Evolutionary conservation across 2,329 filamentous ascomycete genomes (phyloP), one percentile per base, ranked within the genome.

Genomic region (Venturia pyrina): DNA sequence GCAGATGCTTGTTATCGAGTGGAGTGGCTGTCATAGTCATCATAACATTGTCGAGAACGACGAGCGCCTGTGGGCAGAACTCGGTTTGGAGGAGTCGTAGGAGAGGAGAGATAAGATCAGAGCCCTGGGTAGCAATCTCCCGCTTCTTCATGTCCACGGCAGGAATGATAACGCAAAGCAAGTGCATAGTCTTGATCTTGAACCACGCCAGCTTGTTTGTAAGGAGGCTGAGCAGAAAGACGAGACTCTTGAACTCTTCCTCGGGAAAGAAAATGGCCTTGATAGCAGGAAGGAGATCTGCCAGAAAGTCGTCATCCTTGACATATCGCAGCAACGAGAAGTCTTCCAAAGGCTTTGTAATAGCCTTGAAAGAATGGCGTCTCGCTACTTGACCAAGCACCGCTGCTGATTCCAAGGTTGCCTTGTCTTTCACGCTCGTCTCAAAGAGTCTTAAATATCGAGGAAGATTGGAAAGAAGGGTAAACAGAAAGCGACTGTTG

Each of bases 31-130:
- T 92, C 5, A 91, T 90, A 0, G 92, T 92, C 81, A 98, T 93
- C 81, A 98, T 93, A 71, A 98, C 95, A 69, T 93, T 90, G 75
- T 99, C 95, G 67, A 99, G 81, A 0, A 99, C 93, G 69, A 91
- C 87, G 11, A 99, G 80, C 13, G 95, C 95, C 72, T 96, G 89
- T 75, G 95, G 91, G 75, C 93, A 98, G 72, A 93, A 93, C 67
- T 96, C 91, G 1, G 93, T 97, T 74, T 97, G 93, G 48, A 99
- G 78, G 24, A 99, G 82, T 65, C 95, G 87, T 65, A 99, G 79
- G 0, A 99, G 82, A 0, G 95, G 96, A 1, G 95, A 97, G 66
- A 99, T 96, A 61, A 99, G 83, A 76, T 99, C 96, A 0, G 93
- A 93, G 0, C 95, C 93, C 75, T 98, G 92, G 8, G 87, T 88